Evolutionary conservation across 768 basidiomycete species (phyloP), one percentile per base, ranked within the genome.

Genomic region (Postia placenta): DNA sequence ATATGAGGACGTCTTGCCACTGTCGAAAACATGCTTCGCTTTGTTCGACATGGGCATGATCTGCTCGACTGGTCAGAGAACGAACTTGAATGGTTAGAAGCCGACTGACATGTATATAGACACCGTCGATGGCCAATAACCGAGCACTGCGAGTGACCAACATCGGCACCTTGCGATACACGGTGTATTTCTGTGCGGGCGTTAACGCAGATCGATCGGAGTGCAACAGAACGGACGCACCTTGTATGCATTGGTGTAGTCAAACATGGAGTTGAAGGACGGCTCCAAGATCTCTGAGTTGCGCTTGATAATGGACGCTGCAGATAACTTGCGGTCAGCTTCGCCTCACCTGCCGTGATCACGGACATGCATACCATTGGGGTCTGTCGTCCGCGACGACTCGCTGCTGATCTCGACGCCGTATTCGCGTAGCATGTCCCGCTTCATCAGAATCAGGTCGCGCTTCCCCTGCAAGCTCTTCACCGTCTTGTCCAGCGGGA

Each of bases 131-230:
- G 12, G 95, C 94, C 1, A 99, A 76, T 1, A 83, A 82, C 4
- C 94, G 82, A 62, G 95, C 92, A 57, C 93, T 92, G 19, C 92
- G 80, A 3, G 89, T 83, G 41, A 98, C 83, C 22, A 92, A 71
- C 87, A 94, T 95, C 2, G 94, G 92, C 66, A 95, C 81, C 69
- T 95, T 98, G 42, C 95, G 85, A 62, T 88, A 90, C 15, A 99
- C 88, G 0, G 81, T 87, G 59, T 84, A 99, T 78, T 89, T 87
- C 90, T 93, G 64, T 42, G 47, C n/a, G 2, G 22, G 19, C 7
- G 6, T 39, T 19, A 39, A 12, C 50, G 22, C 47, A 30, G 20
- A 5, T 11, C 0, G 14, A 24, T 50, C n/a, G 38, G 12, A 26
- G 36, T 20, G 35, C 39, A 36, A 39, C 15, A 26, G 26, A 39